These are phyloP conservation scores for Austropuccinia psidii DNA, from an alignment of 1,284 basidiomycete species.

Conservation along the genomic window DNA sequence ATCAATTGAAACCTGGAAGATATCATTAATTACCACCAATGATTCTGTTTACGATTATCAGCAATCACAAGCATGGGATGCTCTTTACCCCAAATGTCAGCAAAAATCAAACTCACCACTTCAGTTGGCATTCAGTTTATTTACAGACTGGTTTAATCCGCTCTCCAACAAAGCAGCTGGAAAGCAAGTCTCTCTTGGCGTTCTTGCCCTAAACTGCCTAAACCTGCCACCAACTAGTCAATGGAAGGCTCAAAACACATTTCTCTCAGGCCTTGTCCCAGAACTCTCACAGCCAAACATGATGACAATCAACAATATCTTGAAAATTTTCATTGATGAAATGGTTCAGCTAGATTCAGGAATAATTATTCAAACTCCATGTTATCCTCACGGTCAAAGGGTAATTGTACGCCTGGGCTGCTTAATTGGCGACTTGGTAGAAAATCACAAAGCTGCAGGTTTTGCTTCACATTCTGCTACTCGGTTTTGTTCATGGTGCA, in stretches of 20 bases:
- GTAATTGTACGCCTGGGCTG: too few species aligned
- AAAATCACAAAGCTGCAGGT: too few species aligned
- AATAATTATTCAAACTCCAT: too few species aligned
- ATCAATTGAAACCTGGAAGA: slow-evolving; percentile 17
- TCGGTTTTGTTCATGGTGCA: too few species aligned
- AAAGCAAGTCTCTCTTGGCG: neutral
- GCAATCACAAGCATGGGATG: neutral
- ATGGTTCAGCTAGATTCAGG: too few species aligned
- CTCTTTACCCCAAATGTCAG: too few species aligned
- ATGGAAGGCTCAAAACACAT: neutral
- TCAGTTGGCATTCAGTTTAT: neutral
- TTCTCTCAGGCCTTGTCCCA: neutral
- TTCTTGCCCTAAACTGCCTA: neutral
- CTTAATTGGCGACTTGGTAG: too few species aligned
- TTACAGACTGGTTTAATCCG: neutral
- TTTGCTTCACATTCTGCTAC: too few species aligned
- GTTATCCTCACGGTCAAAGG: too few species aligned
- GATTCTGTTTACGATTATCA: neutral
- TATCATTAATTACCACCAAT: too few species aligned
- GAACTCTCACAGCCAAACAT: neutral
- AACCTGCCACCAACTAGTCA: neutral
- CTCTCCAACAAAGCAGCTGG: neutral
- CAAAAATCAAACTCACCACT: too few species aligned
- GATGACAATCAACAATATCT: neutral
- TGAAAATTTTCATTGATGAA: neutral